Evolutionary conservation across 495 filamentous ascomycete species (phyloP), one percentile per base, ranked within the genome.

Genomic region (Neurospora hispaniola): DNA sequence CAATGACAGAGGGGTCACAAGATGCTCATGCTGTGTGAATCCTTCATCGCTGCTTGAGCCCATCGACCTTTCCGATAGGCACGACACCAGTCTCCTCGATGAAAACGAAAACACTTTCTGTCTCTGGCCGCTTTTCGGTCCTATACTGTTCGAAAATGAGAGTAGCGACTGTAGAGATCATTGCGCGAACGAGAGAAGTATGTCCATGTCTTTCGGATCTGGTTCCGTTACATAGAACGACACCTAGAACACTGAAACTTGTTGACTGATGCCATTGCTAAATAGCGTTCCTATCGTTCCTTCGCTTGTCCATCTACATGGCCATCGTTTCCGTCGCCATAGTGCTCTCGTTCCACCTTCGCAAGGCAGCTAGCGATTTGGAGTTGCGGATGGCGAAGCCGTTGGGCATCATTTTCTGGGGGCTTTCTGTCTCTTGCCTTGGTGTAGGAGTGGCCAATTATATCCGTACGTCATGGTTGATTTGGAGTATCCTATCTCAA

Each of bases 261-360:
- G 40, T 27, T 31, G 20, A 35, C 14, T 66, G 14, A 66, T 66
- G 27, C 31, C 20, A n/a, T 31, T 3, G 46, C 42, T 72, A 66
- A 69, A 14, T 46, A 84, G 85, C 90, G 74, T 99, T 98, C 79
- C 91, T 99, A 70, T 98, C 96, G 23, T 98, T 94, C 88, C 90
- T 99, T 5, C 90, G 96, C 4, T 88, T 99, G 6, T 90, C 92
- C 20, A 88, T 98, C 77, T 97, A 97, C 84, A 91, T 99, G 85
- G 88, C 93, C 71, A 84, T 99, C 42, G 95, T 98, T 23, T 88
- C 93, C 10, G 85, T 95, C 20, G 96, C 96, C 48, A 97, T 99
- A 74, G 87, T 96, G 10, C 86, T 97, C 46, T 97, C 94, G 9
- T 98, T 99, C 81, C 94, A 99, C 75, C 88, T 99, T 71, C 92